phyloP scores from a whole-genome alignment of 2,329 filamentous ascomycete species.

The Microdochium trichocladiopsis region DNA sequence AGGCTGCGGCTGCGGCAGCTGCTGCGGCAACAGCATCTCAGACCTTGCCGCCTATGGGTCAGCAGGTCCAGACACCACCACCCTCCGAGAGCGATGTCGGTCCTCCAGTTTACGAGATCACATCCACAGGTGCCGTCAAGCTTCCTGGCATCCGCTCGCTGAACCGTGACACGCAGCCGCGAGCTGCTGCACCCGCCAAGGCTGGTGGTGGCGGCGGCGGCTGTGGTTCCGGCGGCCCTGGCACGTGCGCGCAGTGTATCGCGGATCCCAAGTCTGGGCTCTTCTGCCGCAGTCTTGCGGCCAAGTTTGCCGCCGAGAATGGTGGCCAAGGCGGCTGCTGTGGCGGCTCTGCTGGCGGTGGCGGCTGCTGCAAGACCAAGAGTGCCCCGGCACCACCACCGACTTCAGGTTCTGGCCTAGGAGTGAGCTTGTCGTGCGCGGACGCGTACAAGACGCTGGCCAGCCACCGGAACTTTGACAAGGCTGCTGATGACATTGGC shows the following conservation, averaged over 20 bases:
- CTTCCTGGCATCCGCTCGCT: constrained; percentile 37
- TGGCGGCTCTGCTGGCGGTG: constrained; percentile 49
- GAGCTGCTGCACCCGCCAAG: constrained; percentile 11
- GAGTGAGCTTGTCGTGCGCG: constrained; percentile 62
- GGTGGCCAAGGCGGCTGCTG: constrained; percentile 45
- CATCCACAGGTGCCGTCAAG: constrained; percentile 53
- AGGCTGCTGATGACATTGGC: constrained; percentile 66
- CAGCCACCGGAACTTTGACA: constrained; percentile 68
- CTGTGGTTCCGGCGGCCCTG: constrained; percentile 63
- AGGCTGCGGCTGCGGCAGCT: constrained; percentile 29
- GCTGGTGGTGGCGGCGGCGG: constrained; percentile 42
- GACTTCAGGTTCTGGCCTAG: constrained; percentile 26
- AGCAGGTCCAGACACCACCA: constrained; percentile 49
- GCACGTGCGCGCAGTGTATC: constrained; percentile 72
- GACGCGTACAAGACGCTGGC: constrained; percentile 74
- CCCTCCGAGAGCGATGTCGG: constrained; percentile 55
- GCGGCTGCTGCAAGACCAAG: constrained; percentile 56
- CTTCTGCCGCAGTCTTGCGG: constrained; percentile 76
- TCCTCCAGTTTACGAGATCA: constrained; percentile 51
- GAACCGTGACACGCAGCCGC: constrained; percentile 7
- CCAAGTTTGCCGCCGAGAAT: constrained; percentile 43
- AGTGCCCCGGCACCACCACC: constrained; percentile 10
- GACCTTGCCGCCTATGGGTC: constrained; percentile 30
- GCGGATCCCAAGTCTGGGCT: constrained; percentile 72
- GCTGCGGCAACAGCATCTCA: constrained; percentile 27